Conservation (phyloP, 257 asterid genomes). For the Nicotiana knightiana region DNA sequence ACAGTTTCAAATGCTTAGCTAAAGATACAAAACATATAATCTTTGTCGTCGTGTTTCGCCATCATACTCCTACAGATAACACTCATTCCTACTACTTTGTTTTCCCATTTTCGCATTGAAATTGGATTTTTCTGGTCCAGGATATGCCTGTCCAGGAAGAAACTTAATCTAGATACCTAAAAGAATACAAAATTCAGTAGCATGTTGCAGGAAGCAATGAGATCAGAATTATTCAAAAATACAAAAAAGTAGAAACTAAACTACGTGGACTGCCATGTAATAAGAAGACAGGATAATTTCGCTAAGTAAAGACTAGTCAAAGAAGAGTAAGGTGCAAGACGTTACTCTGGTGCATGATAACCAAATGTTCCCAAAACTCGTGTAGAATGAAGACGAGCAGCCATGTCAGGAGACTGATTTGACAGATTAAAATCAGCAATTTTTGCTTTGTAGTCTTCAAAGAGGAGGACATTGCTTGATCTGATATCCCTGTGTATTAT, state of each 20-base stretch:
- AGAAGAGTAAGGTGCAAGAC: background rate
- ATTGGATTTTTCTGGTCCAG: background rate
- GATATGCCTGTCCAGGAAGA: background rate
- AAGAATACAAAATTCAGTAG: background rate
- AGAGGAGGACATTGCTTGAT: constrained; percentile 24
- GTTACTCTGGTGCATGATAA: constrained; percentile 17
- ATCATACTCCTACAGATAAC: background rate
- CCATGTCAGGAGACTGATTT: constrained; percentile 5
- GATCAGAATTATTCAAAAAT: background rate
- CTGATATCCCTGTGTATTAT: constrained; percentile 14
- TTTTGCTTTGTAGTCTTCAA: constrained; percentile 25
- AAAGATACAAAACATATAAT: background rate
- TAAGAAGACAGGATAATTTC: background rate
- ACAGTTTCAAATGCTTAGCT: background rate
- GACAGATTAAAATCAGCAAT: constrained; percentile 21
- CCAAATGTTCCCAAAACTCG: background rate
- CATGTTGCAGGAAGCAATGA: constrained; percentile 1
- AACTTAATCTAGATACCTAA: background rate
- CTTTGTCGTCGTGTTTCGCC: background rate
- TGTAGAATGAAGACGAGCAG: background rate
- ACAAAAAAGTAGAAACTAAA: background rate
- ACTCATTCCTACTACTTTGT: background rate
- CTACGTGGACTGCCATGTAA: background rate
- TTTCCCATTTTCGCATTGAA: background rate
- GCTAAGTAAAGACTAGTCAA: background rate